Evolutionary conservation across 2,329 filamentous ascomycete genomes (phyloP).

Genomic region (Myrmaecium sp.): DNA sequence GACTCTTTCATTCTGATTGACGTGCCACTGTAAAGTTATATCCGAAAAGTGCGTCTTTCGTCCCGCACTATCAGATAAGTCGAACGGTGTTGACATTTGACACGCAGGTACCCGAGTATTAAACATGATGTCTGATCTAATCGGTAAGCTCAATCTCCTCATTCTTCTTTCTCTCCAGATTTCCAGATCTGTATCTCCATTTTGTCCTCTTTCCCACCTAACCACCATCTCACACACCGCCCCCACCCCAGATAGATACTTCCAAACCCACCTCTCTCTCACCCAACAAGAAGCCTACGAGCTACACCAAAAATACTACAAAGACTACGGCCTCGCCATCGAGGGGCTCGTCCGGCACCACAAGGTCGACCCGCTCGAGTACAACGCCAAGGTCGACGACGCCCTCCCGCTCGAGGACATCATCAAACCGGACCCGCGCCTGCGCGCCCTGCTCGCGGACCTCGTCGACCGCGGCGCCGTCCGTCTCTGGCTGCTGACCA

Average conservation of each 20-base stretch:
- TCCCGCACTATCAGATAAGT: background rate
- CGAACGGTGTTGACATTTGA: constrained; percentile 7
- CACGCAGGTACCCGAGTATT: constrained; percentile 59
- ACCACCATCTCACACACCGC: background rate
- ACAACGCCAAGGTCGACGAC: constrained; percentile 89
- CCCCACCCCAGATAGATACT: constrained; percentile 37
- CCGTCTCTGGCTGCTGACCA: constrained; percentile 86
- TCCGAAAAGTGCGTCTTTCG: constrained; percentile 50
- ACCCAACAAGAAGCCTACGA: constrained; percentile 61
- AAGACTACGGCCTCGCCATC: constrained; percentile 90
- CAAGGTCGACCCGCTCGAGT: constrained; percentile 85
- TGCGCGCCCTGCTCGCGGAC: constrained; percentile 61
- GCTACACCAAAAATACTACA: constrained; percentile 85
- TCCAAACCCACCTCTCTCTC: constrained; percentile 54
- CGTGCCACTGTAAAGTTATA: constrained; percentile 43
- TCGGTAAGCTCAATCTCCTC: constrained; percentile 25
- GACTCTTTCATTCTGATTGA: constrained; percentile 2
- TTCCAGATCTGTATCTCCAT: constrained; percentile 48
- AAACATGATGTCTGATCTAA: constrained; percentile 73
- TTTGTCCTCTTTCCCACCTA: constrained; percentile 7
- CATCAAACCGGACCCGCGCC: constrained; percentile 58
- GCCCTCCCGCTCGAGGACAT: constrained; percentile 75
- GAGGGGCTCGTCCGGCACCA: constrained; percentile 88
- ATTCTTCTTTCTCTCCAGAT: constrained; percentile 7
- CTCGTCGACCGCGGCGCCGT: constrained; percentile 75